Evolutionary conservation across 2,329 filamentous ascomycete species (phyloP), one percentile per base, ranked within the genome.

Genomic region (Colletotrichum lindemuthianum): DNA sequence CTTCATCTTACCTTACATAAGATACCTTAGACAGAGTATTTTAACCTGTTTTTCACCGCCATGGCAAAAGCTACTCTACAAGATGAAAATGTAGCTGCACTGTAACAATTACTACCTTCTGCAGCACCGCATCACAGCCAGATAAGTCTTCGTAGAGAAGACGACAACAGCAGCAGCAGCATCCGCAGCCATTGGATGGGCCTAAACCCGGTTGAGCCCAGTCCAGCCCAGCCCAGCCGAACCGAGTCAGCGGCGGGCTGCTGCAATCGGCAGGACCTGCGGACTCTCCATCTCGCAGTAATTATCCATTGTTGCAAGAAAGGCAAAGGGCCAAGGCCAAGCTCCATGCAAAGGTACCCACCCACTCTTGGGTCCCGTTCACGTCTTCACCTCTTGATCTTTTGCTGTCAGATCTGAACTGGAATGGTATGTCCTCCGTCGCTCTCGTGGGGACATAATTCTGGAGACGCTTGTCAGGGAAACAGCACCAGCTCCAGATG

Each of bases 341-440:
- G 24, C 24, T 24, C 24, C 24, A 24, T 24, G 24, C 24, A 24
- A 24, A 24, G 5, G 24, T 24, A 24, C 5, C 24, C 24, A 24
- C 5, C 24, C 24, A 24, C 24, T 24, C 24, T 24, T 4, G 4
- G 24, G 24, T 24, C 24, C 24, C 24, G 24, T 24, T 24, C 24
- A 24, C 24, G 24, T 24, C 24, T 24, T 24, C 24, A 24, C 24
- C 24, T 24, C 24, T 24, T 24, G 24, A 24, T 48, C 32, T 47
- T 12, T 16, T 39, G 33, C 59, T 50, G 57, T 60, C 57, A 65
- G 57, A 51, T 56, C 61, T 41, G 51, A 56, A 65, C 61, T 56
- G 40, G 51, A 61, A 56, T 12, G 58, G 61, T 37, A 65, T 61
- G 16, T 56, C 45, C 61, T 65, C 61, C 61, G 61, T 47, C 45